phyloP scores from a whole-genome alignment of 768 basidiomycete species.

The Boletus barrowsii region DNA sequence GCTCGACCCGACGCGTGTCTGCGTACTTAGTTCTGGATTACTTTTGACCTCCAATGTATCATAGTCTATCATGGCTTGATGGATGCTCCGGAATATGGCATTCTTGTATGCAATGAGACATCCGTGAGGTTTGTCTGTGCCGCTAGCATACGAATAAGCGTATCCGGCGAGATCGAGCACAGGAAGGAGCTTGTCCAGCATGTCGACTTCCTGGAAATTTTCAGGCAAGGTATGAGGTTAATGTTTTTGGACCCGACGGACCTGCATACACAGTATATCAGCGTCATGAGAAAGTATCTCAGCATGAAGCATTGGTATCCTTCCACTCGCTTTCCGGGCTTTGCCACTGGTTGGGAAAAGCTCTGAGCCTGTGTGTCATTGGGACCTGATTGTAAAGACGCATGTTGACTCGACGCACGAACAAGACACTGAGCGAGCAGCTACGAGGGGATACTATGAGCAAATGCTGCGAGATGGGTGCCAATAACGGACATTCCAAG shows the following conservation, averaged over 20 bases:
- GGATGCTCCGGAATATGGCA: conserved; percentile 44
- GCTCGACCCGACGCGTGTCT: conserved; percentile 49
- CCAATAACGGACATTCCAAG: conserved; percentile 73
- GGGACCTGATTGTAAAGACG: neutral
- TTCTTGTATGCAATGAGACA: conserved; percentile 76
- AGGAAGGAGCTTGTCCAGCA: conserved; percentile 69
- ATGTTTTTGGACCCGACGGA: conserved; percentile 27
- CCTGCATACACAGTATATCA: conserved; percentile 87
- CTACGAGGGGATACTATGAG: conserved; percentile 35
- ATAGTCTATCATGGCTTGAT: conserved; percentile 55
- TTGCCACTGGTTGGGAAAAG: conserved; percentile 78
- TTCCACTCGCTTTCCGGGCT: conserved; percentile 71
- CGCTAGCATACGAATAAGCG: conserved; percentile 59
- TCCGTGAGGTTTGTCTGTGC: conserved; percentile 79
- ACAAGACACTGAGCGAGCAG: conserved; percentile 76
- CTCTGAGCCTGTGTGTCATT: conserved; percentile 55
- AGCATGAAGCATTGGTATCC: conserved; percentile 70
- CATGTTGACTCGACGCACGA: conserved; percentile 48
- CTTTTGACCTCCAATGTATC: conserved; percentile 59
- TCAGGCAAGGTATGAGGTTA: neutral
- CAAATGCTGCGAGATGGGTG: neutral
- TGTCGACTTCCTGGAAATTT: conserved; percentile 75
- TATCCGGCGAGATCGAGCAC: conserved; percentile 65
- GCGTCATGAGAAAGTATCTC: conserved; percentile 74
- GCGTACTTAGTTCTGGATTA: conserved; percentile 31